Evolutionary conservation across 768 basidiomycete genomes (phyloP), one percentile per base, ranked within the genome.

Genomic region (Xanthoconium stramineum): DNA sequence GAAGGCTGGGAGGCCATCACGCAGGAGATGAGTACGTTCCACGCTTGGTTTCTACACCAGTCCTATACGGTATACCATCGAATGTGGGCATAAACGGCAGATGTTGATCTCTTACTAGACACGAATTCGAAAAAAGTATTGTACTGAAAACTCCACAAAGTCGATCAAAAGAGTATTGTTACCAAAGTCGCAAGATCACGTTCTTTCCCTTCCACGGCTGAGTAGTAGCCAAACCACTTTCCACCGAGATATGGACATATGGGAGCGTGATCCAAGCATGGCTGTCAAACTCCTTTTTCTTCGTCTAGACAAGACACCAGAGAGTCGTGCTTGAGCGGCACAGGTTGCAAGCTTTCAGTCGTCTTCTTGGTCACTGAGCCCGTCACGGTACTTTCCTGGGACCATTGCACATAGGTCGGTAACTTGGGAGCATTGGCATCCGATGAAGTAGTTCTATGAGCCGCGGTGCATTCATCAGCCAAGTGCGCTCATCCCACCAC

Each of bases 1-100:
- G 61, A 88, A 84, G 71, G 77, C 89, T 39, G 89, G 89, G 35
- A 80, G 86, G 36, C 80, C 88, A 28, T 80, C 85, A 56, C 80
- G 88, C 60, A 81, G 88, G 74, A 80, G 88, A 68, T 90, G 74
- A 82, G 19, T 12, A 37, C 7, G 0, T 9, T 6, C 24, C 14
- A 5, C 13, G 14, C 8, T 17, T 42, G 9, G 3, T 37, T 36
- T 37, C 20, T 28, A 5, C 47, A 24, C 19, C 11, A 3, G 11
- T 52, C 36, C 29, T 12, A 49, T 24, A 20, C 15, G 7, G 5
- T 33, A 47, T 46, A 43, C 20, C 43, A 52, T 45, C 20, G 32
- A 14, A 50, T 24, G 6, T 29, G 14, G 42, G 37, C 33, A 29
- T 59, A 12, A 28, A 38, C n/a, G 6, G 14, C 3, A 11, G 12